A percentile compares a stretch with the other conserved stretches of the same genome.
phyloP scores from a whole-genome alignment of 1,284 basidiomycete species.

The Trichosporon sp. region DNA sequence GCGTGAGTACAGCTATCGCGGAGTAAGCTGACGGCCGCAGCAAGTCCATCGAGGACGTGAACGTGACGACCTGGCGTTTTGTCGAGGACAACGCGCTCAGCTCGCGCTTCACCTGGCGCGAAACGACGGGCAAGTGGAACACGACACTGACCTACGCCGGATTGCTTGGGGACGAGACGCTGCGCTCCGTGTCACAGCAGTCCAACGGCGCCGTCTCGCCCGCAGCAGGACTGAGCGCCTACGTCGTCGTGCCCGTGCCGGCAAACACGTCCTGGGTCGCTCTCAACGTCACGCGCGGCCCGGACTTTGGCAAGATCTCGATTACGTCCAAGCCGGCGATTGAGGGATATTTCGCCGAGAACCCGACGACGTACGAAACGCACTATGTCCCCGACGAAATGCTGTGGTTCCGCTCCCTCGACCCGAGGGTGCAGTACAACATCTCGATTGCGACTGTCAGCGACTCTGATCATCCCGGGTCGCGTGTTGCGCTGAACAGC shows the following conservation, averaged over 20 bases:
- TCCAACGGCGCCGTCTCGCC: neutral
- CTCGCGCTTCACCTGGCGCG: neutral
- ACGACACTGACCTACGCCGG: neutral
- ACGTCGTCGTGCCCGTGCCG: neutral
- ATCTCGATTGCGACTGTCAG: neutral
- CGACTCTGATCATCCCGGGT: neutral
- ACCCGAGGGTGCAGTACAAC: constrained; percentile 5
- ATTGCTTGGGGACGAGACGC: neutral
- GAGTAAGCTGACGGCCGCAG: neutral
- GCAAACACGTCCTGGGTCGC: constrained; percentile 16
- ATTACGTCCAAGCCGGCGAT: neutral
- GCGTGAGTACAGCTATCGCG: neutral
- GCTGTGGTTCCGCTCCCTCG: constrained; percentile 14
- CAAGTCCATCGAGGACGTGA: neutral
- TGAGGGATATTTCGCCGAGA: neutral
- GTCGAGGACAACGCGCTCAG: neutral
- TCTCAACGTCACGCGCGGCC: neutral
- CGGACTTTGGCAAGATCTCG: neutral
- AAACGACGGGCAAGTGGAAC: neutral
- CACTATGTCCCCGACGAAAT: neutral
- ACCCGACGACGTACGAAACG: neutral
- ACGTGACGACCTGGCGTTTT: constrained; percentile 1
- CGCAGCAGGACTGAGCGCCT: neutral
- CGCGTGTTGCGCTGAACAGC: neutral
- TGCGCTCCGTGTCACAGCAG: neutral